These are phyloP conservation scores for Dimargaris cristalligena DNA, from an alignment of 192 early-diverging fungal genomes.

Conservation along the genomic window DNA sequence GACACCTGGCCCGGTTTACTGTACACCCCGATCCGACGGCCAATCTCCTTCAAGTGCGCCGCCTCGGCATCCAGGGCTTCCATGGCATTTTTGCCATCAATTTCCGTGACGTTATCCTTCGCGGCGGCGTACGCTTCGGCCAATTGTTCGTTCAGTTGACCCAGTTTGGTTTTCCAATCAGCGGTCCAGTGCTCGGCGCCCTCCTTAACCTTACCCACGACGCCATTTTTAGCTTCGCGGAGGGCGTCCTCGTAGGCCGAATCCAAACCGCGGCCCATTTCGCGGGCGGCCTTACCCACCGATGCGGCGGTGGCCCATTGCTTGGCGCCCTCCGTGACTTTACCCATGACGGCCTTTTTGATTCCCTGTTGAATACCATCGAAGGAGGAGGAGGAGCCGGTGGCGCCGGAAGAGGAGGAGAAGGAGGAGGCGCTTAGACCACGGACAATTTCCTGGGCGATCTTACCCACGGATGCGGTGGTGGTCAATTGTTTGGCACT, in stretches of 20 bases:
- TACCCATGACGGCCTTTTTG: background rate
- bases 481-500: no score
- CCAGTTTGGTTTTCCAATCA: background rate
- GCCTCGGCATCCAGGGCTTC: background rate
- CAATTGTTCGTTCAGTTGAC: background rate
- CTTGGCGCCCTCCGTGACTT: background rate
- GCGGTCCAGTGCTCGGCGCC: background rate
- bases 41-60: background rate
- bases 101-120: background rate
- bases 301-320: background rate
- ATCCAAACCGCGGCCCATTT: background rate
- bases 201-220: background rate
- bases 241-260: background rate
- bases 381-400: no score
- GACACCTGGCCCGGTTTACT: background rate
- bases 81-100: background rate
- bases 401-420: no score
- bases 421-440: no score
- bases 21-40: background rate
- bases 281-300: background rate
- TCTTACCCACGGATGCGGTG: no score
- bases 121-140: background rate
- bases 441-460: no score
- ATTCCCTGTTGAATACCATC: no score
- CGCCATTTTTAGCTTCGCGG: no score